These are phyloP conservation scores for Cichorium intybus DNA, from an alignment of 140 eudicot genomes.

Conservation along the genomic window DNA sequence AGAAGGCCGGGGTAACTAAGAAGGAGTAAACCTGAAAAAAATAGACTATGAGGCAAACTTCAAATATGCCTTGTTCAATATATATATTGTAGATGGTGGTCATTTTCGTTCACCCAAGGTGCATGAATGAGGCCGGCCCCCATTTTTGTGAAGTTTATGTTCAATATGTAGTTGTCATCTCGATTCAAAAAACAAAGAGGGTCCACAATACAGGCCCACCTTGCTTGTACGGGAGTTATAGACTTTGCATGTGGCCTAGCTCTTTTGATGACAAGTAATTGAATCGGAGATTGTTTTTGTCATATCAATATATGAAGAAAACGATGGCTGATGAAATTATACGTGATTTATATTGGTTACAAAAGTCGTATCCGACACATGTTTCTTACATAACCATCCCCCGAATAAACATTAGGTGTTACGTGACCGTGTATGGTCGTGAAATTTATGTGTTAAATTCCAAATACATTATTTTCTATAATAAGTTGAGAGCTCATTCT, in stretches of 20 bases:
- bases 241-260: not conserved
- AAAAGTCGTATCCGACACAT: slow-evolving; percentile 15
- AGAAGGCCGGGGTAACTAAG: too few species aligned
- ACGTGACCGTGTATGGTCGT: not conserved
- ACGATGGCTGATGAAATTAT: not conserved
- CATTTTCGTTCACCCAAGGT: slow-evolving; percentile 9
- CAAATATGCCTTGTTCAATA: not conserved
- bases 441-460: not conserved
- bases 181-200: not conserved
- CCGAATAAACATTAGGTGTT: too few species aligned
- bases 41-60: too few species aligned
- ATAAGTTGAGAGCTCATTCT: not conserved
- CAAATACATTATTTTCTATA: not conserved
- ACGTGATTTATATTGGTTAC: not conserved
- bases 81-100: not conserved
- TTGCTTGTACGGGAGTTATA: too few species aligned
- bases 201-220: not conserved
- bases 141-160: slow-evolving; percentile 6
- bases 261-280: not conserved
- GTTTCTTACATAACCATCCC: too few species aligned
- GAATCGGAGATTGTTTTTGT: not conserved
- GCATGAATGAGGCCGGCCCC: too few species aligned
- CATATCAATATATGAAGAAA: too few species aligned
- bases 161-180: not conserved
- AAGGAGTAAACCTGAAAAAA: too few species aligned